A percentile compares a stretch with the other conserved stretches of the same genome.
phyloP scores from a whole-genome alignment of 2,329 filamentous ascomycete genomes.

The Cercospora beticola region DNA sequence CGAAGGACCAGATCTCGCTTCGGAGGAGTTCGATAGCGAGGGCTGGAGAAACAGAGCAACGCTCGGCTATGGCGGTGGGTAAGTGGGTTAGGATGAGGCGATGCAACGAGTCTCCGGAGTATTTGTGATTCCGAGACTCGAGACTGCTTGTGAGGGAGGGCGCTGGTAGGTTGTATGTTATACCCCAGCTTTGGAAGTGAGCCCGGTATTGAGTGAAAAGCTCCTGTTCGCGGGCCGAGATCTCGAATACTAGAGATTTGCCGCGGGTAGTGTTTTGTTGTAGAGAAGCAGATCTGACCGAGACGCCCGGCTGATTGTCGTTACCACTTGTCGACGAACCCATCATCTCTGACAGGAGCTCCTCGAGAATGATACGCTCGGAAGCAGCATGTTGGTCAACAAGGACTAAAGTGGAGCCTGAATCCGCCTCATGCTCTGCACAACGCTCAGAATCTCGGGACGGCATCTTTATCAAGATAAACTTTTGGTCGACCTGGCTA shows the following conservation, averaged over 20 bases:
- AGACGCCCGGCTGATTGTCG: neutral
- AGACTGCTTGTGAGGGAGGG: neutral
- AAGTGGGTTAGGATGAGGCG: conserved; percentile 54
- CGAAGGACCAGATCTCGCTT: conserved; percentile 67
- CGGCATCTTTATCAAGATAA: conserved; percentile 68
- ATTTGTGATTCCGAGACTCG: neutral
- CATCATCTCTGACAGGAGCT: conserved; percentile 62
- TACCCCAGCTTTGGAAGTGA: conserved; percentile 73
- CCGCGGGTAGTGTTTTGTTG: conserved; percentile 34
- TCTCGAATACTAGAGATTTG: conserved; percentile 63
- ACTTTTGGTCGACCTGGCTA: conserved; percentile 85
- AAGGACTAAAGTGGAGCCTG: conserved; percentile 59
- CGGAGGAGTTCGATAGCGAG: conserved; percentile 73
- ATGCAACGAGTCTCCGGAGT: conserved; percentile 9
- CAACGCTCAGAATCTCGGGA: neutral
- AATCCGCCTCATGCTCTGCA: conserved; percentile 13
- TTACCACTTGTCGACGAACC: neutral
- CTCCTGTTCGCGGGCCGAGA: conserved; percentile 59
- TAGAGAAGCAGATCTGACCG: conserved; percentile 6
- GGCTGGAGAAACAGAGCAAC: conserved; percentile 70
- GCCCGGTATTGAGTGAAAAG: conserved; percentile 56
- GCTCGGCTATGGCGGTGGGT: conserved; percentile 70
- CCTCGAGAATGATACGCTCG: conserved; percentile 79
- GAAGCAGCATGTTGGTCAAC: conserved; percentile 95
- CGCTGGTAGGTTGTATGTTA: conserved; percentile 57